Evolutionary conservation across 2,329 filamentous ascomycete genomes (phyloP).

Genomic region (Escovopsis sp.): DNA sequence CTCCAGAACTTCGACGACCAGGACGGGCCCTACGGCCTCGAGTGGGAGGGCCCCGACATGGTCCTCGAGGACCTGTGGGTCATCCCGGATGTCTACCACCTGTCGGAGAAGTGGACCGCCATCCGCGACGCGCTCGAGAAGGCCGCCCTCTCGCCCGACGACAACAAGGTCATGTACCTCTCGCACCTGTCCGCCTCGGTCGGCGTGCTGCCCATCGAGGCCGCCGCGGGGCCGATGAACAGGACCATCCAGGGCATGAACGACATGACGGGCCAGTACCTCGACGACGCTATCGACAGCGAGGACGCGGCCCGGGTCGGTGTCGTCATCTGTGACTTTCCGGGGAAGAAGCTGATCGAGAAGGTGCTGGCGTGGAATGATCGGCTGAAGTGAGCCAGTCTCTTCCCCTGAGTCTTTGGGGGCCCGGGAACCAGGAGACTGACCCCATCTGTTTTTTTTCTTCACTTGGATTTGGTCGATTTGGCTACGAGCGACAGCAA

Average conservation of each 20-base stretch:
- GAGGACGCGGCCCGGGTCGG: conserved; percentile 22
- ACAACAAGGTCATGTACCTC: conserved; percentile 26
- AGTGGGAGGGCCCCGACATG: conserved; percentile 30
- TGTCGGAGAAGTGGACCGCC: conserved; percentile 32
- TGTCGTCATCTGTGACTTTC: conserved; percentile 35
- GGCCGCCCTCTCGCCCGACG: conserved; percentile 18
- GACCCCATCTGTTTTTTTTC: too few relatives aligned
- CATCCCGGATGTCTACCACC: conserved; percentile 25
- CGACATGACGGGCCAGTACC: conserved; percentile 31
- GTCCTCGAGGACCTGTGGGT: conserved; percentile 32
- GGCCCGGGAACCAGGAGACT: too few relatives aligned
- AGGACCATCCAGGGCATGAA: conserved; percentile 31
- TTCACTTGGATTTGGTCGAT: too few relatives aligned
- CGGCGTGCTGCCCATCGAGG: conserved; percentile 34
- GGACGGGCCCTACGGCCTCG: conserved; percentile 24
- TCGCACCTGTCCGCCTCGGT: conserved; percentile 33
- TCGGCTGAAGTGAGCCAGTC: conserved; percentile 6
- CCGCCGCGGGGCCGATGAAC: conserved; percentile 31
- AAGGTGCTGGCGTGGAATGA: conserved; percentile 27
- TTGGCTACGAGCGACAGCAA: too few relatives aligned
- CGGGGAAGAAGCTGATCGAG: conserved; percentile 27
- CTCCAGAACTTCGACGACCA: conserved; percentile 30
- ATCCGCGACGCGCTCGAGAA: conserved; percentile 25
- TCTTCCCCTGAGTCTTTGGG: too few relatives aligned
- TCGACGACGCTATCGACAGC: conserved; percentile 17